Evolutionary conservation across 805 yeast genomes (phyloP).

Genomic region (Spathaspora hagerdaliae): DNA sequence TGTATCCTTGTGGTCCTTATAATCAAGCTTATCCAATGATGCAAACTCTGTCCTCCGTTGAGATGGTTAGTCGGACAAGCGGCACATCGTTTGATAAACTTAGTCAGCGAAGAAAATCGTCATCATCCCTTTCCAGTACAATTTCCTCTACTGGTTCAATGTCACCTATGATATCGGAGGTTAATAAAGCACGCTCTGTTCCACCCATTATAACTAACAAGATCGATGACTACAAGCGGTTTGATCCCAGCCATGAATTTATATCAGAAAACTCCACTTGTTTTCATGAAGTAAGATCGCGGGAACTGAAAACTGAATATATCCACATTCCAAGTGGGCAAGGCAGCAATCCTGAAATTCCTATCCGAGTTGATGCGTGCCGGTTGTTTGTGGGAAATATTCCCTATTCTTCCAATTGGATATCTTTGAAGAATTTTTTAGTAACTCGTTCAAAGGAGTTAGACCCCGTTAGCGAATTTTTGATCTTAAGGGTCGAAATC

Average conservation of each 20-base stretch:
- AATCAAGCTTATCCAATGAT: not conserved
- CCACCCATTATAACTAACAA: no score
- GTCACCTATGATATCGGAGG: no score
- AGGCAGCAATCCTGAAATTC: slow-evolving; percentile 13
- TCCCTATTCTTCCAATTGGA: slow-evolving; percentile 44
- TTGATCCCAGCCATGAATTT: no score
- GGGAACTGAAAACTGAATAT: no score
- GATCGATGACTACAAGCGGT: no score
- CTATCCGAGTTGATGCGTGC: slow-evolving; percentile 36
- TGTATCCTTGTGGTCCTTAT: not conserved
- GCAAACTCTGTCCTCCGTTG: not conserved
- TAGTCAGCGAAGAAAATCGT: not conserved
- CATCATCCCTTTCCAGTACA: not conserved
- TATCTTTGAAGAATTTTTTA: slow-evolving; percentile 27
- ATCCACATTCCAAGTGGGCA: not conserved
- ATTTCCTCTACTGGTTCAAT: no score
- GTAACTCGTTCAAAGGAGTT: slow-evolving; percentile 17
- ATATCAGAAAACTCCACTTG: no score
- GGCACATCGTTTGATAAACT: not conserved
- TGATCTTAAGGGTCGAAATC: slow-evolving; percentile 34
- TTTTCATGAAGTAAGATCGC: no score
- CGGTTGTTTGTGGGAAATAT: slow-evolving; percentile 54
- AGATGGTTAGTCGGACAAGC: no score
- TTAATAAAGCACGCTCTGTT: no score
- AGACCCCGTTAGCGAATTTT: slow-evolving; percentile 22